Evolutionary conservation across 345 rosid genomes (phyloP).

Genomic region (Mallotus nudiflorus): DNA sequence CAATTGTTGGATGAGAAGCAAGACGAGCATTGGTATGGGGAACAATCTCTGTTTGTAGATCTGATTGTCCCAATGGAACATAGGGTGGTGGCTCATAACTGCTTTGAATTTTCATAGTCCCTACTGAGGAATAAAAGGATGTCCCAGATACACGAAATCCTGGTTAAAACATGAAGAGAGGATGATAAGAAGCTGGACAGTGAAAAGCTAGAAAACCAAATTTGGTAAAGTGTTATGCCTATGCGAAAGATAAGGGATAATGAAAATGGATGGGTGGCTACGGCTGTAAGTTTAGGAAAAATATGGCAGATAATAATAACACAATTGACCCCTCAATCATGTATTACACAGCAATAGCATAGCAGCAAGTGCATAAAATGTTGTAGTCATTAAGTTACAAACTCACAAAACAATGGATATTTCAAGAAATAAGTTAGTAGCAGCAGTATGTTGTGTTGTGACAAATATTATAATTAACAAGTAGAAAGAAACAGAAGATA

Average conservation of each 20-base stretch:
- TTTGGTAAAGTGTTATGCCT: background rate
- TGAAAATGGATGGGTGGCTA: too few species aligned
- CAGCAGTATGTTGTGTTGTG: too few species aligned
- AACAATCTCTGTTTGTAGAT: slow-evolving; percentile 41
- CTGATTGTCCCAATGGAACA: slow-evolving; percentile 67
- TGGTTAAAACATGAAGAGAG: background rate
- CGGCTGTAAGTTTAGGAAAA: too few species aligned
- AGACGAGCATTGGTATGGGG: slow-evolving; percentile 26
- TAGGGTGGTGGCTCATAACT: slow-evolving; percentile 81
- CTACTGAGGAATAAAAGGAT: background rate
- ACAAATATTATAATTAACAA: too few species aligned
- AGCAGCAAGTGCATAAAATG: too few species aligned
- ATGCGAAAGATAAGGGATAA: background rate
- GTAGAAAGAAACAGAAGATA: too few species aligned
- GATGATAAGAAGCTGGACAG: background rate
- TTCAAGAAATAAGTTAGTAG: too few species aligned
- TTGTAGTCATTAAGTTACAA: too few species aligned
- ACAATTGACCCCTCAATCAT: too few species aligned
- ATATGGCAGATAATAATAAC: too few species aligned
- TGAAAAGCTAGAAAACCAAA: background rate
- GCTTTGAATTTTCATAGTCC: slow-evolving; percentile 53
- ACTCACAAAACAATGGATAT: too few species aligned
- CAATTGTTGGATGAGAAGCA: slow-evolving; percentile 17
- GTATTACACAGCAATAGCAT: too few species aligned
- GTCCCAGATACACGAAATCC: slow-evolving; percentile 9